Evolutionary conservation across 2,329 filamentous ascomycete genomes (phyloP).

Genomic region (Fusarium praegraminearum): DNA sequence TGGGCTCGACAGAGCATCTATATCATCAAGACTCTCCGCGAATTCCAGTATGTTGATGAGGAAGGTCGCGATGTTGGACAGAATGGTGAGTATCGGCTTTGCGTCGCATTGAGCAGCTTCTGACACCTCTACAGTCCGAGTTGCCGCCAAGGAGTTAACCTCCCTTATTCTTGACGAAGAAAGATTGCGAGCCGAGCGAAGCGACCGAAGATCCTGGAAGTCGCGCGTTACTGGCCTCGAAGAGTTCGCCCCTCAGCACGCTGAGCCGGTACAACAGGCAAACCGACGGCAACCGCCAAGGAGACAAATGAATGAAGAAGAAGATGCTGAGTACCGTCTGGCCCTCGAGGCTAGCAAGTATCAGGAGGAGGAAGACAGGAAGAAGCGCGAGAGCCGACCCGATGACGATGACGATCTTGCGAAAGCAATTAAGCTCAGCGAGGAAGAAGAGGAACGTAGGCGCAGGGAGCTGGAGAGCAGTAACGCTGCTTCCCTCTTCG

Average conservation of each 20-base stretch:
- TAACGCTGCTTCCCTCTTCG: conserved; percentile 89
- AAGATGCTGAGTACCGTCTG: conserved; percentile 89
- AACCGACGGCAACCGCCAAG: conserved; percentile 60
- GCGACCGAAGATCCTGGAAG: conserved; percentile 95
- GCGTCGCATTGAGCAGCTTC: conserved; percentile 20
- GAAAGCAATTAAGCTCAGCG: conserved; percentile 94
- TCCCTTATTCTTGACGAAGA: conserved; percentile 94
- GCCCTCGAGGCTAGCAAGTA: conserved; percentile 95
- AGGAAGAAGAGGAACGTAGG: conserved; percentile 92
- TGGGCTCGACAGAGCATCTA: conserved; percentile 99
- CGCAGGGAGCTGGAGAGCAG: conserved; percentile 87
- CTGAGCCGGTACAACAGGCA: conserved; percentile 47
- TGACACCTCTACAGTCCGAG: conserved; percentile 73
- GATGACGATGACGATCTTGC: conserved; percentile 87
- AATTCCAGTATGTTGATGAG: conserved; percentile 97
- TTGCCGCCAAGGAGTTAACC: conserved; percentile 95
- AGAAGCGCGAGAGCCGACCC: conserved; percentile 74
- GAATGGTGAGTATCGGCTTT: conserved; percentile 75
- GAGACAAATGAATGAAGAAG: conserved; percentile 74
- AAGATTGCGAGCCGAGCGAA: conserved; percentile 87
- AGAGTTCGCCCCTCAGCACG: conserved; percentile 71
- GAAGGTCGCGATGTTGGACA: conserved; percentile 95
- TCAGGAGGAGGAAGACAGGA: conserved; percentile 90
- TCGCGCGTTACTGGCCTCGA: conserved; percentile 94
- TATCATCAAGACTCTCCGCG: conserved; percentile 97